A percentile compares a stretch with the other conserved stretches of the same genome.
These are phyloP conservation scores for Papiliotrema fonsecae DNA, from an alignment of 1,284 basidiomycete species.

Conservation along the genomic window DNA sequence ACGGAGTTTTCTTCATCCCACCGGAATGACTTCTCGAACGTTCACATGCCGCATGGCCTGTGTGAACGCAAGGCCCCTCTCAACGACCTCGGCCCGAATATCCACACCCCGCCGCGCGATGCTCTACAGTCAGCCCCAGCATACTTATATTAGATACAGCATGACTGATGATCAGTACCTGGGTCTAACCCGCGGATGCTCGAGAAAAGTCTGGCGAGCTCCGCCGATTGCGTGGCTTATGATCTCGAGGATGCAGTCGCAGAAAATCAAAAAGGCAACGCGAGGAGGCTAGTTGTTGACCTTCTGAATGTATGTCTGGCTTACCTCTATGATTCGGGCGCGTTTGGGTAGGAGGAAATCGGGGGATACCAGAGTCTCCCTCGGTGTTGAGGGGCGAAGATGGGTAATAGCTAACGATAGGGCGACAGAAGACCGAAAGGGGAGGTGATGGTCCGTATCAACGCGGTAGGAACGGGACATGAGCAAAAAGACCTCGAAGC, in stretches of 20 bases:
- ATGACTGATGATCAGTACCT: slow-evolving; percentile 54
- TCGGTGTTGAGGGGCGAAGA: too few species aligned
- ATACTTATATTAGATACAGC: not conserved
- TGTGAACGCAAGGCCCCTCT: not conserved
- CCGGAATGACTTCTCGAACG: too few species aligned
- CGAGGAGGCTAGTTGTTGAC: slow-evolving; percentile 56
- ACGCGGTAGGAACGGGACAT: slow-evolving; percentile 65
- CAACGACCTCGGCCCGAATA: not conserved
- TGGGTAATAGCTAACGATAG: too few species aligned
- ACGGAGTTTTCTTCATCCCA: too few species aligned
- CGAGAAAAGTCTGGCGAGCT: slow-evolving; percentile 61
- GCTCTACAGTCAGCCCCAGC: slow-evolving; percentile 33
- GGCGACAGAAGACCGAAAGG: slow-evolving; percentile 34
- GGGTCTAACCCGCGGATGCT: slow-evolving; percentile 74
- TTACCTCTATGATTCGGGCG: not conserved
- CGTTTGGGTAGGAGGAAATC: not conserved
- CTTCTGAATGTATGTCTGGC: slow-evolving; percentile 53
- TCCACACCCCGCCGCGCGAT: slow-evolving; percentile 36
- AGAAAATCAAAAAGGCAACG: slow-evolving; percentile 61
- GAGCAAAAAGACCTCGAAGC: slow-evolving; percentile 65
- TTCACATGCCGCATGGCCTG: too few species aligned
- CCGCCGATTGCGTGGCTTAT: slow-evolving; percentile 73
- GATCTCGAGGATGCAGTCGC: slow-evolving; percentile 80
- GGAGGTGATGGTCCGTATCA: slow-evolving; percentile 68
- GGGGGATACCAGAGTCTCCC: too few species aligned